Conservation (phyloP, 2,329 filamentous ascomycete species). For the Periconia sp. region DNA sequence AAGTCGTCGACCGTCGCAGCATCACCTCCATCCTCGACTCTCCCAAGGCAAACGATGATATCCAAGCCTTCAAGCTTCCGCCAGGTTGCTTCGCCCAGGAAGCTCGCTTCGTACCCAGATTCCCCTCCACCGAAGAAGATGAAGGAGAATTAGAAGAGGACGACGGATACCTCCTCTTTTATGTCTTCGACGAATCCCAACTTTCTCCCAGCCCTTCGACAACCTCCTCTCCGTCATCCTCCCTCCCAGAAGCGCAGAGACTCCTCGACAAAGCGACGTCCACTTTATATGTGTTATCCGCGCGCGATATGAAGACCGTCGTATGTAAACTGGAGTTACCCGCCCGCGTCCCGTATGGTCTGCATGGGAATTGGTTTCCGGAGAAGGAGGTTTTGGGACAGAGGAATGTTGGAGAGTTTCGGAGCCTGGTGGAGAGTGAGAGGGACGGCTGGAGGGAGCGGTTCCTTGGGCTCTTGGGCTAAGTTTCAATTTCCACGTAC, state of each 20-base stretch:
- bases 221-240: neutral
- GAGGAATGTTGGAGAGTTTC: slow-evolving; percentile 25
- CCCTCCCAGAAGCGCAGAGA: slow-evolving; percentile 57
- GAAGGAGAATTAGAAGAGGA: slow-evolving; percentile 52
- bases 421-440: slow-evolving; percentile 13
- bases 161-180: slow-evolving; percentile 68
- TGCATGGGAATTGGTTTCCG: slow-evolving; percentile 52
- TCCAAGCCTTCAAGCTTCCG: slow-evolving; percentile 62
- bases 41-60: slow-evolving; percentile 49
- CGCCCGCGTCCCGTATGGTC: slow-evolving; percentile 69
- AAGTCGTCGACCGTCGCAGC: slow-evolving; percentile 60
- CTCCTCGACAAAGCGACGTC: slow-evolving; percentile 48
- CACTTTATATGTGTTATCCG: slow-evolving; percentile 71
- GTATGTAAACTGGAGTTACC: slow-evolving; percentile 62
- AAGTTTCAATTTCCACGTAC: too few relatives aligned
- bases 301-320: slow-evolving; percentile 62
- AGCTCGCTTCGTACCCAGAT: slow-evolving; percentile 61
- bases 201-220: neutral
- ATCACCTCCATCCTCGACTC: slow-evolving; percentile 55
- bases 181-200: slow-evolving; percentile 67
- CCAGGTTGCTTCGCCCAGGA: slow-evolving; percentile 66
- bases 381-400: slow-evolving; percentile 37
- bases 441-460: neutral
- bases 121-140: slow-evolving; percentile 2
- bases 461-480: neutral